Evolutionary conservation across 2,329 filamentous ascomycete genomes (phyloP), one percentile per base, ranked within the genome.

Genomic region (Cladorrhinum sp.): DNA sequence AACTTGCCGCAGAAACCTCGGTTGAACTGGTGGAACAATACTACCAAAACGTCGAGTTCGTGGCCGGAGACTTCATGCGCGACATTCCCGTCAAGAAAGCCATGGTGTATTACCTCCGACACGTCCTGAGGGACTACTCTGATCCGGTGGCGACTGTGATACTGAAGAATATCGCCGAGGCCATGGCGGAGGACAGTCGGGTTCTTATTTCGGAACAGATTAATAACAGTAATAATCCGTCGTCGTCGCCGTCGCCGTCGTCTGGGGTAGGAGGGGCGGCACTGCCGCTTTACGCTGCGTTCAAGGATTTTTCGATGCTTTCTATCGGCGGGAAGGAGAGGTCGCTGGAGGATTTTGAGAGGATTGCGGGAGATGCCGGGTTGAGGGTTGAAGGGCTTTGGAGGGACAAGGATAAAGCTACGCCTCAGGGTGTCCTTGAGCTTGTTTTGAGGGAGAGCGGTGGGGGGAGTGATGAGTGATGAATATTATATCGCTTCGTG

Each of bases 91-190:
- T 73, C 7, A 61, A 71, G 58, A 70, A 70, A 16, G 72, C 72
- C 3, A 62, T 69, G 9, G 59, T 71, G 18, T 75, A 74, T 60
- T 71, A 71, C 63, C 65, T 75, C 42, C 69, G 71, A n/a, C 72
- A 73, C 42, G 68, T 71, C 48, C 61, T 73, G 24, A 73, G 73
- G 56, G 68, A 74, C 55, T 74, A 72, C 59, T 68, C 69, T 5
- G 73, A 74, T 54, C 64, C 64, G 0, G 66, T 67, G 1, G 57
- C 59, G 1, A 54, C 28, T 24, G 60, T 53, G n/a, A 67, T 68
- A 28, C 62, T 70, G 23, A 36, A 46, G 33, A 69, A 68, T 48
- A 50, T 70, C 8, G 57, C 64, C 5, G 48, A n/a, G 18, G 61
- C 59, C 12, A 57, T 68, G 33, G 52, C 48, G 9, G 55, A 49